A percentile compares a stretch with the other conserved stretches of the same genome.
Conservation (phyloP, 805 yeast genomes). For the Hemisphaericaspora nanyangensis region DNA sequence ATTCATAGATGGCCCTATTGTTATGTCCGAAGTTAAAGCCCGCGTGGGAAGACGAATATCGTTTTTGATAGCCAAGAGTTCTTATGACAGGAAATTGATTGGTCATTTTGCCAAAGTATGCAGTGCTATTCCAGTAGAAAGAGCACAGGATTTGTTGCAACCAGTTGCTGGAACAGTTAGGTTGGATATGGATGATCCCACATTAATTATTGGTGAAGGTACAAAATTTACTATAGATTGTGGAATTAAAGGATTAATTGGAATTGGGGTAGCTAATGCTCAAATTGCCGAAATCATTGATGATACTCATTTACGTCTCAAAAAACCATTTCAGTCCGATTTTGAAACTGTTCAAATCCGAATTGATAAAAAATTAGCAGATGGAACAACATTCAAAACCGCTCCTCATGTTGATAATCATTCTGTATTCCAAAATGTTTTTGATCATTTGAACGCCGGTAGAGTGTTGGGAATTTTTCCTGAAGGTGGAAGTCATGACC, state of each 20-base stretch:
- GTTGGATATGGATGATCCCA: slow-evolving; percentile 15
- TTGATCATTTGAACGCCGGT: slow-evolving; percentile 30
- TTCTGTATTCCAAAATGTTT: slow-evolving; percentile 33
- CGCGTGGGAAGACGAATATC: slow-evolving; percentile 29
- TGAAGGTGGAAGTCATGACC: slow-evolving; percentile 43
- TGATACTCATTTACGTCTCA: slow-evolving; percentile 25
- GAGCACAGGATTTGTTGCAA: slow-evolving; percentile 38
- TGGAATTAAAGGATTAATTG: slow-evolving; percentile 32
- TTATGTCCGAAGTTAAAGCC: slow-evolving; percentile 33
- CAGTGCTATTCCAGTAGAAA: slow-evolving; percentile 38
- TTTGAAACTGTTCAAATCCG: slow-evolving; percentile 8
- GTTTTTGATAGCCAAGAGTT: slow-evolving; percentile 34
- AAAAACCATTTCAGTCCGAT: slow-evolving; percentile 19
- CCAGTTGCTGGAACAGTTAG: slow-evolving; percentile 26
- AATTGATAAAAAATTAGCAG: slow-evolving; percentile 12
- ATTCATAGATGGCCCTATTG: slow-evolving; percentile 37
- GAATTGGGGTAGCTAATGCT: slow-evolving; percentile 32
- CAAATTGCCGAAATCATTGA: slow-evolving; percentile 26
- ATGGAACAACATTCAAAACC: slow-evolving; percentile 29
- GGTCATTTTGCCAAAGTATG: slow-evolving; percentile 31
- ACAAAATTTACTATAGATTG: slow-evolving; percentile 33
- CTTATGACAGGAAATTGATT: slow-evolving; percentile 27
- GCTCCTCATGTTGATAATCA: slow-evolving; percentile 41
- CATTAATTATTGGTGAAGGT: slow-evolving; percentile 25
- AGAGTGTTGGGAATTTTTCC: slow-evolving; percentile 39